phyloP scores from a whole-genome alignment of 2,329 filamentous ascomycete genomes.

The Paracamarosporium sp. region DNA sequence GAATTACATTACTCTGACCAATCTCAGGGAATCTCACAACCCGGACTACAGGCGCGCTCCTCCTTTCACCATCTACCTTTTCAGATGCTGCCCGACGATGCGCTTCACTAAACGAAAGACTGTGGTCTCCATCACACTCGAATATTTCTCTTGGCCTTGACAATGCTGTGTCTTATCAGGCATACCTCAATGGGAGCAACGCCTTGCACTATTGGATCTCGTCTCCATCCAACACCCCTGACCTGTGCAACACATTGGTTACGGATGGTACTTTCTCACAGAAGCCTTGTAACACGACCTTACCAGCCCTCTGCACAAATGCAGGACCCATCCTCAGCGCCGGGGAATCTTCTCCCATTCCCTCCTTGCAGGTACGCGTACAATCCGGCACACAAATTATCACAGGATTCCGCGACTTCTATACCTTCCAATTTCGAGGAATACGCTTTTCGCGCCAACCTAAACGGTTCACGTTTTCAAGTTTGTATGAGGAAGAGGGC shows the following conservation, averaged over 20 bases:
- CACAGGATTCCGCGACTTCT: constrained; percentile 49
- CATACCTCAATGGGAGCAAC: constrained; percentile 3
- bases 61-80: constrained; percentile 2
- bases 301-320: constrained; percentile 16
- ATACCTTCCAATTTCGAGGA: constrained; percentile 59
- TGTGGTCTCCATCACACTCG: constrained; percentile 6
- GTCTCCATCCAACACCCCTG: background rate
- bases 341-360: constrained; percentile 1
- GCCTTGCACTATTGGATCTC: constrained; percentile 8
- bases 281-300: background rate
- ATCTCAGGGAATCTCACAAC: constrained; percentile 4
- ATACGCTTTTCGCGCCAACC: constrained; percentile 54
- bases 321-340: constrained; percentile 9
- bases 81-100: background rate
- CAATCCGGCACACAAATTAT: constrained; percentile 8
- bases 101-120: constrained; percentile 4
- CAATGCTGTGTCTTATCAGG: constrained; percentile 8
- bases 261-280: constrained; percentile 6
- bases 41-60: constrained; percentile 5
- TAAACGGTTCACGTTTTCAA: constrained; percentile 52
- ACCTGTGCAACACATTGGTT: constrained; percentile 8
- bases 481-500: constrained; percentile 39
- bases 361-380: constrained; percentile 6
- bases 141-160: constrained; percentile 6
- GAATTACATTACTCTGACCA: background rate